Percentiles rank a stretch among this genome's conserved stretches.
phyloP scores from a whole-genome alignment of 2,329 filamentous ascomycete genomes.

The Fusarium vanettenii region DNA sequence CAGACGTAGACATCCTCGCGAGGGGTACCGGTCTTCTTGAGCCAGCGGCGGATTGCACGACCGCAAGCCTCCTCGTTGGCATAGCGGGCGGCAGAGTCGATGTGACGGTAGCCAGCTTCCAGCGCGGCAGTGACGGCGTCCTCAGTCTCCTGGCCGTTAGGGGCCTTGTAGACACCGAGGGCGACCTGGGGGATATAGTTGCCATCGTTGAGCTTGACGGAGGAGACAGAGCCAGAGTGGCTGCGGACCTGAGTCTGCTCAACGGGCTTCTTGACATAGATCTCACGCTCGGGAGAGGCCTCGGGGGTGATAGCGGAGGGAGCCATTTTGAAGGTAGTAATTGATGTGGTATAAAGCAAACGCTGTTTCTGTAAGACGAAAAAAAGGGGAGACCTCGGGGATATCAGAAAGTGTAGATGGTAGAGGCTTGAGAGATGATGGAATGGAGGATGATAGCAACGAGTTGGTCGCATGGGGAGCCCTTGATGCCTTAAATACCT shows the following conservation, averaged over 20 bases:
- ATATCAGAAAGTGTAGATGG: conserved; percentile 10
- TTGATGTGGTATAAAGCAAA: conserved; percentile 4
- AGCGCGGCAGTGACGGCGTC: conserved; percentile 71
- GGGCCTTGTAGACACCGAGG: conserved; percentile 60
- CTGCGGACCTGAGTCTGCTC: conserved; percentile 29
- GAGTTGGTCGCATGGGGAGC: conserved; percentile 11
- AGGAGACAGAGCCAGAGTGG: conserved; percentile 44
- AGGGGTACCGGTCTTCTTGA: conserved; percentile 70
- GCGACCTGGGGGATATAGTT: conserved; percentile 75
- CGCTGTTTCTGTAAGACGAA: neutral
- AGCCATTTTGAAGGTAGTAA: conserved; percentile 45
- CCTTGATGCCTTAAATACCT: conserved; percentile 32
- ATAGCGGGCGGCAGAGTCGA: conserved; percentile 69
- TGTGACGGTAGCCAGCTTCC: conserved; percentile 65
- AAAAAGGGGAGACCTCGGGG: neutral
- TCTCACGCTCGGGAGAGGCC: conserved; percentile 47
- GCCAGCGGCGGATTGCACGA: conserved; percentile 76
- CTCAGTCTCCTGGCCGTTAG: conserved; percentile 66
- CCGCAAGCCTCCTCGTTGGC: conserved; percentile 77
- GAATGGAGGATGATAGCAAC: conserved; percentile 8
- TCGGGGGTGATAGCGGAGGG: conserved; percentile 51
- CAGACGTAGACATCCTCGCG: conserved; percentile 76
- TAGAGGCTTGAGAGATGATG: neutral
- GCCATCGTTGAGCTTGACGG: conserved; percentile 77
- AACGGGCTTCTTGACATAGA: conserved; percentile 45